Evolutionary conservation across 192 early-diverging fungal species (phyloP).

Genomic region (Fimicolochytrium jonesii): DNA sequence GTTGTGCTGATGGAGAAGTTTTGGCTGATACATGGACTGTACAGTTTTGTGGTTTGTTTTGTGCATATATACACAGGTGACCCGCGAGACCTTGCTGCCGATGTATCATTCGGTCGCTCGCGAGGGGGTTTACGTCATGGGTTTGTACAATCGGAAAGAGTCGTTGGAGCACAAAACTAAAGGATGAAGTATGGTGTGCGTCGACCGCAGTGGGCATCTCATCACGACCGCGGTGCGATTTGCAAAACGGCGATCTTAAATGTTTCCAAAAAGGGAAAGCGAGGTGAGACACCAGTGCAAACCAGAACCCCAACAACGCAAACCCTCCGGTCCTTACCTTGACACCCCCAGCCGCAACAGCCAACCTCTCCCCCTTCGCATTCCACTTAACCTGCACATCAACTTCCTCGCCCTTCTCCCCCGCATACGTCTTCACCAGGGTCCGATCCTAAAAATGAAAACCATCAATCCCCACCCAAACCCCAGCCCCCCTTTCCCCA

Average conservation of each 20-base stretch:
- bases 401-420: not conserved
- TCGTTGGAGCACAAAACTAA: too few species aligned
- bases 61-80: too few species aligned
- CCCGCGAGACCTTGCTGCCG: too few species aligned
- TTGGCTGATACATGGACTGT: too few species aligned
- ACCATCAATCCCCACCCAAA: too few species aligned
- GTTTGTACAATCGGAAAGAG: too few species aligned
- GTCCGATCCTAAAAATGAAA: conserved; percentile 2
- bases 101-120: too few species aligned
- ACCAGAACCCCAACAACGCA: not conserved
- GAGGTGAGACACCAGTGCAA: not conserved
- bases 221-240: not conserved
- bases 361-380: conserved; percentile 1
- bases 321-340: not conserved
- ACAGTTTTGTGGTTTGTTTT: too few species aligned
- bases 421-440: not conserved
- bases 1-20: too few species aligned
- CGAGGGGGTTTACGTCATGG: too few species aligned
- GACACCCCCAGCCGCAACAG: not conserved
- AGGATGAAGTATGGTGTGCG: not conserved
- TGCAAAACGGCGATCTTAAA: not conserved
- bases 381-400: conserved; percentile 6
- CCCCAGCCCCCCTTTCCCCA: not conserved
- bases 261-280: not conserved
- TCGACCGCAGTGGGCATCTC: not conserved